Base-by-base conservation (phyloP, 225 moss, liverwort and hornwort genomes). In the Physcomitrium patens region DNA sequence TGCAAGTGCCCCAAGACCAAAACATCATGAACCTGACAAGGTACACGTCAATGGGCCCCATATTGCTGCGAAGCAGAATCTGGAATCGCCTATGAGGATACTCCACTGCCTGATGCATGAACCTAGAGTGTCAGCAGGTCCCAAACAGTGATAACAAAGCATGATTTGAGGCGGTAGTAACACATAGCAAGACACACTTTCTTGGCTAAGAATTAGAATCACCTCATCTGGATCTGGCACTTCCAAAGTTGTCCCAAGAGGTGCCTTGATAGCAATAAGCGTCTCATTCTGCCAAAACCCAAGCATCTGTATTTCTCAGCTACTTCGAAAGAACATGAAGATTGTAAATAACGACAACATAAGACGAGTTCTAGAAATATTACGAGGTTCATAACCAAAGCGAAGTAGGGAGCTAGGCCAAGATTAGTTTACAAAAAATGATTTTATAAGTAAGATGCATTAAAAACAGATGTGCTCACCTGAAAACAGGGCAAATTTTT, bases 161-260 rank as follows among this genome's bases (percentile, higher is more conserved):
- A 48, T 45, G 48, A 3, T 49, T 49, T 3, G 15, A 59, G 27
- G 22, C 2, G 60, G 7, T 17, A 61, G 17, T 8, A 7, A 16
- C 45, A 31, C 61, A 61, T 0, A 63, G 62, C 22, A 31, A 63
- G 37, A 62, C 48, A 13, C 5, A 19, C 3, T 48, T 27, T n/a
- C 12, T 61, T 53, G 37, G 23, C 9, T 11, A 56, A 65, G 22
- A 5, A 17, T 7, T 37, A 16, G 47, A 63, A 47, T 65, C 42
- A 94, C 94, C 91, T 94, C 94, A 78, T 94, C 92, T 12, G 94
- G 92, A 82, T 94, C 90, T 7, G 92, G 94, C 26, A 94, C 94
- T 78, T 94, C 94, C 42, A 94, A 77, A 31, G 94, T 94, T 7
- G 92, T 94, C 41, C 90, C 92, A 75, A 89, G 89, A 45, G 94